These are phyloP conservation scores for Crithidia brevicula DNA, from an alignment of 208 protist genomes.

Conservation along the genomic window DNA sequence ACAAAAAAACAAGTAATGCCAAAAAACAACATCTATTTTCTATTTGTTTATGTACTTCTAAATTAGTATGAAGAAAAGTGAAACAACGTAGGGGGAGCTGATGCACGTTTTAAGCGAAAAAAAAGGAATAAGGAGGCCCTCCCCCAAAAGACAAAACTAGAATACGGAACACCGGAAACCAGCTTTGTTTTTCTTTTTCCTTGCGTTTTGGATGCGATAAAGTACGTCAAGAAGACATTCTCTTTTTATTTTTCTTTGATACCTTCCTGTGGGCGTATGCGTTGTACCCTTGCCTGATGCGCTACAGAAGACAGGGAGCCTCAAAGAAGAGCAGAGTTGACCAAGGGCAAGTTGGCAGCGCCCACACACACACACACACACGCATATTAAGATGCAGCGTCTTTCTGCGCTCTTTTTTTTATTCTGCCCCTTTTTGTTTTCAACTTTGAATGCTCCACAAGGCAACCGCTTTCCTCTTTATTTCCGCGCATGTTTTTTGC, in stretches of 20 bases:
- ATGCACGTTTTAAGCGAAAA: too few relatives aligned
- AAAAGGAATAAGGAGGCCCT: not conserved
- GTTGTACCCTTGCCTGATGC: not conserved
- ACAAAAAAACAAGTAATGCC: not conserved
- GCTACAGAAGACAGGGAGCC: not conserved
- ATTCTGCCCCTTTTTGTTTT: not conserved
- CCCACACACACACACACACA: too few relatives aligned
- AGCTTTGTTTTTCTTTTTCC: conserved; percentile 3
- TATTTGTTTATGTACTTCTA: not conserved
- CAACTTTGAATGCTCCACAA: too few relatives aligned
- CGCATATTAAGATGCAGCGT: too few relatives aligned
- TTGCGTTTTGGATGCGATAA: conserved; percentile 4
- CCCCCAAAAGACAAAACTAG: not conserved
- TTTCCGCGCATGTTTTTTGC: not conserved
- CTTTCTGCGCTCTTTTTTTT: not conserved
- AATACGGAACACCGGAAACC: not conserved
- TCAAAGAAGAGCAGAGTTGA: too few relatives aligned
- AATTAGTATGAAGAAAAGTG: conserved; percentile 1
- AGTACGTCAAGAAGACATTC: conserved; percentile 1
- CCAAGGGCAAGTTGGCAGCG: too few relatives aligned
- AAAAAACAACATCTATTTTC: not conserved
- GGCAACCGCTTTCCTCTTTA: too few relatives aligned
- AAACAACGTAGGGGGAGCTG: conserved; percentile 3
- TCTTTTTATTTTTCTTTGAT: conserved; percentile 16
- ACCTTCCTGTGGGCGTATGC: conserved; percentile 1